These are phyloP conservation scores for Hymenoscyphus occultus DNA, from an alignment of 2,329 filamentous ascomycete species.

Conservation along the genomic window DNA sequence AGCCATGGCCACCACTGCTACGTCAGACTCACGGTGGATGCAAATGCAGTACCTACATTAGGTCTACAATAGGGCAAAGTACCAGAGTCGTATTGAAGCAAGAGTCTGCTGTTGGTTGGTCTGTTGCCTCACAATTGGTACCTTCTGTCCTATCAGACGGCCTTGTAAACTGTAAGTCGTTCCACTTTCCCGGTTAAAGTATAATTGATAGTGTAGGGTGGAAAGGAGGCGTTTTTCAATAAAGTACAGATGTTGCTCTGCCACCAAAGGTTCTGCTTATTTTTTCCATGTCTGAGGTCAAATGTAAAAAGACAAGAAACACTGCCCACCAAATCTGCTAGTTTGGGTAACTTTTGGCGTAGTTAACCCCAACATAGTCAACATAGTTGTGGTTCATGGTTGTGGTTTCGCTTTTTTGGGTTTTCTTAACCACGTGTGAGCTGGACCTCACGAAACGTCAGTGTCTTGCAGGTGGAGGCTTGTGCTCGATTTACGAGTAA, in stretches of 20 bases:
- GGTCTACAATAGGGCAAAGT: too few relatives aligned
- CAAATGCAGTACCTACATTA: background rate
- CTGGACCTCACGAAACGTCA: background rate
- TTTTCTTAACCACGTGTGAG: background rate
- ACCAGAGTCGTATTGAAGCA: background rate
- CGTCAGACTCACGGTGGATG: background rate
- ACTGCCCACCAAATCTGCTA: too few relatives aligned
- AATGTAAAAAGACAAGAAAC: too few relatives aligned
- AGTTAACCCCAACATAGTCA: too few relatives aligned
- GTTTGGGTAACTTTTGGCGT: too few relatives aligned
- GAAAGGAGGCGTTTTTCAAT: background rate
- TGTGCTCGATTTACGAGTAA: background rate
- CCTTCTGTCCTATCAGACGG: background rate
- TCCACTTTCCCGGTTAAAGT: constrained; percentile 2
- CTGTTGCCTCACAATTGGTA: background rate
- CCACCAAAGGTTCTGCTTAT: too few relatives aligned
- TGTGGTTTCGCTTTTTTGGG: background rate
- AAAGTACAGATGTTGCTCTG: too few relatives aligned
- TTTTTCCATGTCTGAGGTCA: too few relatives aligned
- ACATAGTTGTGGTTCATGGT: background rate
- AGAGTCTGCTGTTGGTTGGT: background rate
- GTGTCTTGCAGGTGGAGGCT: background rate
- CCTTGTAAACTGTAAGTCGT: background rate
- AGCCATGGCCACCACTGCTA: background rate
- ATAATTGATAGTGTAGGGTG: background rate